phyloP scores from a whole-genome alignment of 306 rosid genomes.

The Glycine latifolia region DNA sequence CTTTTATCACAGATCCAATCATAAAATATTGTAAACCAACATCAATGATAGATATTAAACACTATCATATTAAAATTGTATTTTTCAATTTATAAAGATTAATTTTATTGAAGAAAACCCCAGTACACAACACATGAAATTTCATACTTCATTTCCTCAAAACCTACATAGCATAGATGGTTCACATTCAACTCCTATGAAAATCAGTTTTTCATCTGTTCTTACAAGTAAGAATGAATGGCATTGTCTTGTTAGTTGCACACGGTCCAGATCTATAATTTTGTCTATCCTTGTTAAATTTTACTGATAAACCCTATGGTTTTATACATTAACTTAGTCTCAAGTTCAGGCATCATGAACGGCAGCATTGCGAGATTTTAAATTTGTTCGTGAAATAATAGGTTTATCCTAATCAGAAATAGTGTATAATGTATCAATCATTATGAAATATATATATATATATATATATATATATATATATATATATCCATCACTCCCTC shows the following conservation, averaged over 20 bases:
- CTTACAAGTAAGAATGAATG: background rate
- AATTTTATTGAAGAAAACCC: background rate
- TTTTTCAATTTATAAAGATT: background rate
- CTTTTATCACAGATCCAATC: slow-evolving; percentile 20
- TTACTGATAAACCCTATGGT: background rate
- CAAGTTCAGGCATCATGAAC: background rate
- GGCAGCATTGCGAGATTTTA: slow-evolving; percentile 2
- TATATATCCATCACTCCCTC: background rate
- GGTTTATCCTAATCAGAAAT: slow-evolving; percentile 32
- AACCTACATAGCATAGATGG: background rate
- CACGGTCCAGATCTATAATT: background rate
- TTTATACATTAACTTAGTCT: background rate
- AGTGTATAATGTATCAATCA: background rate
- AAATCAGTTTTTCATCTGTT: background rate
- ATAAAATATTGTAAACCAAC: background rate
- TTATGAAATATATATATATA: slow-evolving; percentile 9
- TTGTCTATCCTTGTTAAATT: background rate
- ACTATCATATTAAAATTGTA: background rate
- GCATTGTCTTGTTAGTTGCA: background rate
- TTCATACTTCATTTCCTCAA: background rate
- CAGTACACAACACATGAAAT: background rate
- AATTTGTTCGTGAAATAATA: slow-evolving; percentile 23
- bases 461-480: slow-evolving; percentile 1
- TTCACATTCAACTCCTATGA: background rate
- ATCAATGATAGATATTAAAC: background rate